A percentile compares a stretch with the other conserved stretches of the same genome.
These are phyloP conservation scores for Ajuga reptans DNA, from an alignment of 305 asterid genomes.

Conservation along the genomic window DNA sequence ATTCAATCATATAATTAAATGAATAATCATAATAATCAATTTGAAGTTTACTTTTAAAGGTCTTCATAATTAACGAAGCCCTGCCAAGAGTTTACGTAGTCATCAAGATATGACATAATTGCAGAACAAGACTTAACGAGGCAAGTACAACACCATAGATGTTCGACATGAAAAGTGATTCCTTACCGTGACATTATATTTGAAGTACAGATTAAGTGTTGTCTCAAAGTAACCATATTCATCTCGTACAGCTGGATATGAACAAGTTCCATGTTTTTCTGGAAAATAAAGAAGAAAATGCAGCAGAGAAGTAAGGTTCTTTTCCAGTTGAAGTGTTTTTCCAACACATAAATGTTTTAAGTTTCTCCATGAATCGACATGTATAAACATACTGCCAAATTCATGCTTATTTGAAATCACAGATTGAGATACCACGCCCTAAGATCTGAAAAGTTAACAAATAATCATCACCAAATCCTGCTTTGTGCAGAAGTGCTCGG, in stretches of 20 bases:
- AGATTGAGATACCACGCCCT: not conserved
- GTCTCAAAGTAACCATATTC: constrained; percentile 56
- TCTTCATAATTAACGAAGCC: not conserved
- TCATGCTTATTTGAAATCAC: not conserved
- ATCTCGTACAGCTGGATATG: constrained; percentile 41
- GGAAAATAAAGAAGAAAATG: constrained; percentile 18
- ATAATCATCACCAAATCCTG: not conserved
- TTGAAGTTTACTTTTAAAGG: not conserved
- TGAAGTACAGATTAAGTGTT: constrained; percentile 56
- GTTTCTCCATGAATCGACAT: not conserved
- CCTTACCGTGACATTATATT: constrained; percentile 74
- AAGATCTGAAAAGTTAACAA: not conserved
- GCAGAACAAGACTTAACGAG: not conserved
- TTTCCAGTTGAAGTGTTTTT: not conserved
- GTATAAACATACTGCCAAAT: not conserved
- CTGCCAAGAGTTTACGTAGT: not conserved
- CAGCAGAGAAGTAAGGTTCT: constrained; percentile 17
- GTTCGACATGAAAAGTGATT: not conserved
- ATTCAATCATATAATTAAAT: not conserved
- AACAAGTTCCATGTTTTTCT: constrained; percentile 89
- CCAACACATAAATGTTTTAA: not conserved
- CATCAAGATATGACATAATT: not conserved
- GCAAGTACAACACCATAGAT: not conserved
- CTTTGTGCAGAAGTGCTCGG: not conserved
- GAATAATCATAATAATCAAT: not conserved